Evolutionary conservation across 192 early-diverging fungal genomes (phyloP).

Genomic region (Chytriomyces sp.): DNA sequence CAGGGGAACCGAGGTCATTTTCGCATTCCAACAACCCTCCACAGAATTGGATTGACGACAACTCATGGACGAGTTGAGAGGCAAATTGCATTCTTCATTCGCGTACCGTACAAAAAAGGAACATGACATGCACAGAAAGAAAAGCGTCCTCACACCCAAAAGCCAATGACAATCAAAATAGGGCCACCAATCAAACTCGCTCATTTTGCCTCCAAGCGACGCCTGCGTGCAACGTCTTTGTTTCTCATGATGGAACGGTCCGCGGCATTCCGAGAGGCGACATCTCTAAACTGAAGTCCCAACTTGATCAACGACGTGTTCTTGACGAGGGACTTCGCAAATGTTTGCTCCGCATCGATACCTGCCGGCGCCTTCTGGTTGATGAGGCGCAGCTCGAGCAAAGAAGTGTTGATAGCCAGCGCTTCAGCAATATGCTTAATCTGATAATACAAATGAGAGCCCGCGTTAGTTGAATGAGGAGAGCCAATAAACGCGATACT

Average conservation of each 20-base stretch:
- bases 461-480: too few relatives aligned
- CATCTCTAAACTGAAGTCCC: constrained; percentile 45
- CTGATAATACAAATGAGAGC: too few relatives aligned
- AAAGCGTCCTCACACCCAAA: neutral
- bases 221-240: constrained; percentile 49
- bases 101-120: too few relatives aligned
- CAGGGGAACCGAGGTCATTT: too few relatives aligned
- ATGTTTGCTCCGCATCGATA: constrained; percentile 54
- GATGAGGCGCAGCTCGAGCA: constrained; percentile 44
- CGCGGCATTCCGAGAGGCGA: constrained; percentile 43
- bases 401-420: constrained; percentile 39
- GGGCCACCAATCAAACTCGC: neutral
- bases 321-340: constrained; percentile 46
- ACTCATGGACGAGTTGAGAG: too few relatives aligned
- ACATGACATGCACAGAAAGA: neutral
- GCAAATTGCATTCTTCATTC: too few relatives aligned
- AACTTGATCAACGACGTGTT: constrained; percentile 49
- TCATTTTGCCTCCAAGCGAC: constrained; percentile 22
- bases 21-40: too few relatives aligned
- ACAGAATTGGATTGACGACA: too few relatives aligned
- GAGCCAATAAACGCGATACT: too few relatives aligned
- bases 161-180: neutral
- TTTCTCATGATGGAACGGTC: constrained; percentile 52
- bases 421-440: constrained; percentile 51
- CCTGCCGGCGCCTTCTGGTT: constrained; percentile 49